phyloP scores from a whole-genome alignment of 345 rosid genomes.

The Syzygium grande region DNA sequence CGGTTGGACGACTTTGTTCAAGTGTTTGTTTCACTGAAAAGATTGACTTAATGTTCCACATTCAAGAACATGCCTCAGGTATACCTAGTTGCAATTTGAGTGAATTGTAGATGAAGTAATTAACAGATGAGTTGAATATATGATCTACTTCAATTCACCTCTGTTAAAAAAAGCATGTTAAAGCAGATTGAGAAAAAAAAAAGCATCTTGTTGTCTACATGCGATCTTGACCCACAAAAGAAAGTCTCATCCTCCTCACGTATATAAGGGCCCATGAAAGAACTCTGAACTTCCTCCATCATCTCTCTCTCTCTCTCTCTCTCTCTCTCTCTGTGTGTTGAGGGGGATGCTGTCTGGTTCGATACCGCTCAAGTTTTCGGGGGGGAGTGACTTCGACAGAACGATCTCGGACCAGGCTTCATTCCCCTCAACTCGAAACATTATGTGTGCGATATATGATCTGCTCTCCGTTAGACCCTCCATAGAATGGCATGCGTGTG shows the following conservation, averaged over 20 bases:
- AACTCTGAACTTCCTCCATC: not conserved
- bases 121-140: not conserved
- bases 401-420: slow-evolving; percentile 66
- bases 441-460: not conserved
- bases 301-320: not conserved
- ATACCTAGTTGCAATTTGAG: not conserved
- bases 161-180: not conserved
- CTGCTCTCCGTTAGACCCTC: not conserved
- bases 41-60: not conserved
- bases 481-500: not conserved
- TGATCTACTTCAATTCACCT: not conserved
- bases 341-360: slow-evolving; percentile 9
- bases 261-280: not conserved
- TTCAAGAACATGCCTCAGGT: not conserved
- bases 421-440: slow-evolving; percentile 35
- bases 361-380: not conserved
- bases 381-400: slow-evolving; percentile 1
- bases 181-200: not conserved
- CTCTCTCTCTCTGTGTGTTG: not conserved
- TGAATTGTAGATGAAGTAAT: not conserved
- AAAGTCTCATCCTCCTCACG: not conserved
- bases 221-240: not conserved
- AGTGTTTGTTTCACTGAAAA: not conserved
- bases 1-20: not conserved
- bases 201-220: not conserved